Conservation (phyloP, 148 eudicot genomes). For the Vaccinium vitisidaea region DNA sequence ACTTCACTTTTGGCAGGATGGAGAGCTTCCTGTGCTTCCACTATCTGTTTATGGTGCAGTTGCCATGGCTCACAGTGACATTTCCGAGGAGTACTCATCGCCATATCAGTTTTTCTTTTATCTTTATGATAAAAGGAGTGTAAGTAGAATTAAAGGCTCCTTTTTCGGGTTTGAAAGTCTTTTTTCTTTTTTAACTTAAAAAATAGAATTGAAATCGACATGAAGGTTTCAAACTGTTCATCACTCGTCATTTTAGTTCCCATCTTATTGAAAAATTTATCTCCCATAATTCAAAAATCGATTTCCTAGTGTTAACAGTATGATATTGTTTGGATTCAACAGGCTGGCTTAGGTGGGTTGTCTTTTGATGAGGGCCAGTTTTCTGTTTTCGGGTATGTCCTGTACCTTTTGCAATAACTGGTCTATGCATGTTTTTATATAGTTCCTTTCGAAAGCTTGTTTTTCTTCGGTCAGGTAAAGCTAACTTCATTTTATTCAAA, state of each 20-base stretch:
- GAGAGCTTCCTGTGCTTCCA: constrained; percentile 96
- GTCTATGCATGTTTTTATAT: neutral
- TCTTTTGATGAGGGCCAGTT: constrained; percentile 98
- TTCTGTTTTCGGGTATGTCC: constrained; percentile 88
- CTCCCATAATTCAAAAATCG: neutral
- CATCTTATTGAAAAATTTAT: neutral
- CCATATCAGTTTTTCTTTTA: constrained; percentile 95
- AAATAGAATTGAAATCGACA: neutral
- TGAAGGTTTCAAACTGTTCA: neutral
- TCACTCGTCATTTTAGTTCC: neutral
- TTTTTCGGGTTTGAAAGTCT: neutral
- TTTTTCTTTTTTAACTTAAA: neutral
- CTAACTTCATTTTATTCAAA: neutral
- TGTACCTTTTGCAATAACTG: neutral
- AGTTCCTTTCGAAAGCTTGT: neutral
- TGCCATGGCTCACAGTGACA: constrained; percentile 91
- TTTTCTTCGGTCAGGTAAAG: neutral
- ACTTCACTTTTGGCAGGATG: constrained; percentile 54
- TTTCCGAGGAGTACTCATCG: constrained; percentile 81
- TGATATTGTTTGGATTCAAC: constrained; percentile 16
- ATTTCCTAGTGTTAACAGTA: neutral
- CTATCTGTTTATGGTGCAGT: constrained; percentile 94
- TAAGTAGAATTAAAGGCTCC: constrained; percentile 38
- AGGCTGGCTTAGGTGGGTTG: constrained; percentile 95
- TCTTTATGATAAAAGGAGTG: constrained; percentile 85